Evolutionary conservation across 1,139 yeast genomes (phyloP).

Genomic region (Spathaspora sp.): DNA sequence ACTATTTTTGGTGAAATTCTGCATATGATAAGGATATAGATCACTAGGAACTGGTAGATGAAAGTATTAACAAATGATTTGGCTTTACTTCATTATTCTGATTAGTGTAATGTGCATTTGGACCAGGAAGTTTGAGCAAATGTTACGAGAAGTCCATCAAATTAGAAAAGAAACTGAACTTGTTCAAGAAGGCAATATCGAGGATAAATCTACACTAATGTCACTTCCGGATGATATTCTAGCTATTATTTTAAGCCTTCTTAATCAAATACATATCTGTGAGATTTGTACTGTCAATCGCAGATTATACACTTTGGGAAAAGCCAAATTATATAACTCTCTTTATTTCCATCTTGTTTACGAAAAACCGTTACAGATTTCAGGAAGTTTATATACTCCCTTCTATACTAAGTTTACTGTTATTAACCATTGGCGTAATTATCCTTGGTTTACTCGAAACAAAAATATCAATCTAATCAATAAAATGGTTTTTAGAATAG

Average conservation of each 20-base stretch:
- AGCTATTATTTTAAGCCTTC: not conserved
- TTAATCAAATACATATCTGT: not conserved
- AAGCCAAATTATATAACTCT: not conserved
- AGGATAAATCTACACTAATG: not conserved
- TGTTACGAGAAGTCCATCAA: too few relatives aligned
- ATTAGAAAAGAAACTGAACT: too few relatives aligned
- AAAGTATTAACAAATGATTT: too few relatives aligned
- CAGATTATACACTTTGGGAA: not conserved
- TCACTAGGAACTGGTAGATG: too few relatives aligned
- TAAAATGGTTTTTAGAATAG: not conserved
- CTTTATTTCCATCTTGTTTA: not conserved
- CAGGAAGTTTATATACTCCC: not conserved
- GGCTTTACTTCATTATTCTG: too few relatives aligned
- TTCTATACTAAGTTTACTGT: not conserved
- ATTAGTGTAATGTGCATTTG: too few relatives aligned
- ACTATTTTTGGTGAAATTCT: too few relatives aligned
- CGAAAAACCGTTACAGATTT: not conserved
- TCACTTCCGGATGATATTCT: not conserved
- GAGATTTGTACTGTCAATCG: not conserved
- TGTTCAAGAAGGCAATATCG: too few relatives aligned
- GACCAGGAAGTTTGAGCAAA: too few relatives aligned
- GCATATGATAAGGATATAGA: too few relatives aligned
- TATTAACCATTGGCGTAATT: not conserved
- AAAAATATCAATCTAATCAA: not conserved
- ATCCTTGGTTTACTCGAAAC: not conserved